phyloP scores from a whole-genome alignment of 495 filamentous ascomycete species.

The Cercophora newfieldiana region DNA sequence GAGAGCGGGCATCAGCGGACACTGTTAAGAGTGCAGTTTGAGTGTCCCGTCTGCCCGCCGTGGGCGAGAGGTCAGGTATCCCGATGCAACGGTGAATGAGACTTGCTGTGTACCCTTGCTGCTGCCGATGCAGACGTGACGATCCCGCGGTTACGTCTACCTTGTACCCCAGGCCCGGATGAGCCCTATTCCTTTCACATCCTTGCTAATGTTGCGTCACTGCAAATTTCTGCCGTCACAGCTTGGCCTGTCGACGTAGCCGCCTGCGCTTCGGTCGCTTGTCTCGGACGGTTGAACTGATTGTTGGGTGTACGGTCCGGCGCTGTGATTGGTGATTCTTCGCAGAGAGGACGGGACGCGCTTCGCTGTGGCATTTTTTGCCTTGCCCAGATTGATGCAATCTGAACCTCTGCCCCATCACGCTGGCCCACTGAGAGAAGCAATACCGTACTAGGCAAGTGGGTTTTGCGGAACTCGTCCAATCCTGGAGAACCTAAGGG shows the following conservation, averaged over 20 bases:
- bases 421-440: slow-evolving; percentile 1
- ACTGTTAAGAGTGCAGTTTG: too few relatives aligned
- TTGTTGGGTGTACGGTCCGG: not conserved
- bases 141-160: not conserved
- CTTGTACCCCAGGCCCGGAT: not conserved
- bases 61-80: not conserved
- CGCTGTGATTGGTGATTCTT: not conserved
- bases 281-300: not conserved
- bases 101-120: too few relatives aligned
- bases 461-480: not conserved
- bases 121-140: too few relatives aligned
- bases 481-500: not conserved
- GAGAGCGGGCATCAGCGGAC: too few relatives aligned
- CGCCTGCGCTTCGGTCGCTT: not conserved
- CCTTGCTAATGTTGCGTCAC: not conserved
- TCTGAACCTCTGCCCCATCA: not conserved
- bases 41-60: not conserved
- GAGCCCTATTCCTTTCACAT: not conserved
- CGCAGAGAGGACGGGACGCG: not conserved
- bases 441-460: slow-evolving; percentile 4
- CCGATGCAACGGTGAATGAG: not conserved
- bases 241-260: not conserved
- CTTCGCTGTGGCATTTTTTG: not conserved
- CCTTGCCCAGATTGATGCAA: not conserved
- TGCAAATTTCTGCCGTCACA: not conserved